Evolutionary conservation across 331 rosid genomes (phyloP).

Genomic region (Pyrus hybrid): DNA sequence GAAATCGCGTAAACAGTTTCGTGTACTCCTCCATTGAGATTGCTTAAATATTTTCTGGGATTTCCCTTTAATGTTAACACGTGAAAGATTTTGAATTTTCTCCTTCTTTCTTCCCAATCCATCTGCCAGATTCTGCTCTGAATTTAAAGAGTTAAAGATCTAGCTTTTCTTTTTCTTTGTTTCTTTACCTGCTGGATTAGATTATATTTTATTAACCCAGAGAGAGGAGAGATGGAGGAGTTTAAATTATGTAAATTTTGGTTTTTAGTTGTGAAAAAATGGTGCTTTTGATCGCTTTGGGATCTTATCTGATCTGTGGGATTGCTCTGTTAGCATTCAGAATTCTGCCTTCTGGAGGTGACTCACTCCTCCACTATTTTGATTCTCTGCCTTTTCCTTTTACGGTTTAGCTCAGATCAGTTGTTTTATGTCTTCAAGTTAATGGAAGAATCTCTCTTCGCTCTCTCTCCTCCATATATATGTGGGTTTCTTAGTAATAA

Average conservation of each 20-base stretch:
- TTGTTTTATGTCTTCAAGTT: slow-evolving; percentile 7
- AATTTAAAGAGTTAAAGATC: slow-evolving; percentile 11
- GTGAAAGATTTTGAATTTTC: slow-evolving; percentile 31
- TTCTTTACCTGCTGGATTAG: slow-evolving; percentile 11
- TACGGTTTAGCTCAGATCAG: slow-evolving; percentile 8
- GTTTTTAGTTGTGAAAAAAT: slow-evolving; percentile 17
- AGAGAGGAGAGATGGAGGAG: background rate
- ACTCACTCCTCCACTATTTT: slow-evolving; percentile 32
- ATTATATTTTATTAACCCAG: slow-evolving; percentile 21
- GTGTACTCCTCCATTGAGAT: slow-evolving; percentile 1
- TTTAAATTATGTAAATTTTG: slow-evolving; percentile 1
- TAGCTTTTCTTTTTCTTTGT: slow-evolving; percentile 6
- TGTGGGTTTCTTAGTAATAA: background rate
- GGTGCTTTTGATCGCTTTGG: slow-evolving; percentile 34
- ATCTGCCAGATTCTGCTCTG: slow-evolving; percentile 20
- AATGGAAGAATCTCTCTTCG: slow-evolving; percentile 30
- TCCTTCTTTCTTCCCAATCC: slow-evolving; percentile 24
- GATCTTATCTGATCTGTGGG: slow-evolving; percentile 41
- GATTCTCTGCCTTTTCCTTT: slow-evolving; percentile 16
- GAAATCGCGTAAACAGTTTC: slow-evolving; percentile 27
- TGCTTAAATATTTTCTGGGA: slow-evolving; percentile 6
- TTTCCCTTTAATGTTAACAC: slow-evolving; percentile 4
- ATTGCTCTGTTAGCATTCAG: slow-evolving; percentile 19
- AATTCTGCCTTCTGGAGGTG: slow-evolving; percentile 39
- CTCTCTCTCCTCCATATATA: background rate